These are phyloP conservation scores for Kazachstania kunashirensis DNA, from an alignment of 805 yeast species.

Conservation along the genomic window DNA sequence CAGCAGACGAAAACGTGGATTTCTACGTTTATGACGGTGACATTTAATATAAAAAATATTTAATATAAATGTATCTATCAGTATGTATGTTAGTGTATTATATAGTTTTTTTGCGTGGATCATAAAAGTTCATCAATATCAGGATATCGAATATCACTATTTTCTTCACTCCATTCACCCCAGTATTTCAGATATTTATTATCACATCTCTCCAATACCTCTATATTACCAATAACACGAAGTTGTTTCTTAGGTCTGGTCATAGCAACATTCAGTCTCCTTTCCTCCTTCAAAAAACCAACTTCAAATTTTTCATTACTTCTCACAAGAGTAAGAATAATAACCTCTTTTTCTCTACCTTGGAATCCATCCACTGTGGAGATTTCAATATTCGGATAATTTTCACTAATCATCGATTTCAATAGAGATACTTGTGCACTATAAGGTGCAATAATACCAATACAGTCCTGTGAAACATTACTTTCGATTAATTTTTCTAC, in stretches of 20 bases:
- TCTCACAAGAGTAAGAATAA: slow-evolving; percentile 71
- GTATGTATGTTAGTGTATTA: neutral
- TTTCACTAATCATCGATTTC: slow-evolving; percentile 35
- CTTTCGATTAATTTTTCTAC: slow-evolving; percentile 38
- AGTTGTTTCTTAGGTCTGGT: slow-evolving; percentile 82
- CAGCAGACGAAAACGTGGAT: slow-evolving; percentile 32
- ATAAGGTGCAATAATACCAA: slow-evolving; percentile 88
- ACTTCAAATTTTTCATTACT: slow-evolving; percentile 62
- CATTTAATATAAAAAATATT: slow-evolving; percentile 1
- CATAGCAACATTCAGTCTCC: slow-evolving; percentile 87
- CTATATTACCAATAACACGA: slow-evolving; percentile 81
- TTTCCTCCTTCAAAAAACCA: slow-evolving; percentile 71
- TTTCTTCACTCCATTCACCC: slow-evolving; percentile 60
- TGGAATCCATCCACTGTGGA: slow-evolving; percentile 95
- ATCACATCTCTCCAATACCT: slow-evolving; percentile 40
- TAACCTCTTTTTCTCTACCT: slow-evolving; percentile 88
- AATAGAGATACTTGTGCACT: slow-evolving; percentile 71
- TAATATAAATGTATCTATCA: neutral
- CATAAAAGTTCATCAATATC: slow-evolving; percentile 35
- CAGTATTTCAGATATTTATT: slow-evolving; percentile 48
- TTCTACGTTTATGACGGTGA: slow-evolving; percentile 26
- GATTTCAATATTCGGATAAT: slow-evolving; percentile 49
- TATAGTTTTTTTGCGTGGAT: neutral
- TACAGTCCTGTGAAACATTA: slow-evolving; percentile 46
- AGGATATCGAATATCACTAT: slow-evolving; percentile 61